A percentile compares a stretch with the other conserved stretches of the same genome.
Conservation (phyloP, 768 basidiomycete genomes). For the Candolleomyces eurysporus region DNA sequence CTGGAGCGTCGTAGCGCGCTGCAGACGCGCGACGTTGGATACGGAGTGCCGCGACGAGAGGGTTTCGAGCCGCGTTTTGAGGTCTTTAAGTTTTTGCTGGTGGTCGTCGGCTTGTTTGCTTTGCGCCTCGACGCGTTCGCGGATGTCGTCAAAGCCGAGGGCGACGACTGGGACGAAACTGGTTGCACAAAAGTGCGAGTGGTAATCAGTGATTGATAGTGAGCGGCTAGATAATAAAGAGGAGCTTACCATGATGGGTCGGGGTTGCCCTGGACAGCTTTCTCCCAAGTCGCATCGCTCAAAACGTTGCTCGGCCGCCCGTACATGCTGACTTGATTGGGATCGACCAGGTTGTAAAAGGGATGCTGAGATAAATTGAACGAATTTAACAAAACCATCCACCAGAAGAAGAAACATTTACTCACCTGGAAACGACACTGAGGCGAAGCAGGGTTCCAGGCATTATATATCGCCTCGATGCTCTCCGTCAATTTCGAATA, state of each 20-base stretch:
- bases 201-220: background rate
- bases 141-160: constrained; percentile 78
- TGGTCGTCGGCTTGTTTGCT: constrained; percentile 62
- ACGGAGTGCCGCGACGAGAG: constrained; percentile 64
- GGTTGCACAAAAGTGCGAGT: background rate
- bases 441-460: constrained; percentile 69
- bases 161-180: constrained; percentile 82
- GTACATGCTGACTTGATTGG: constrained; percentile 60
- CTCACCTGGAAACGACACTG: constrained; percentile 80
- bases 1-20: constrained; percentile 60
- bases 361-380: constrained; percentile 48
- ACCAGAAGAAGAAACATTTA: background rate
- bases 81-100: constrained; percentile 68
- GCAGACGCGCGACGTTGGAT: constrained; percentile 64
- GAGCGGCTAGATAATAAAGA: no score
- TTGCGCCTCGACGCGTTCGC: constrained; percentile 77
- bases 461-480: constrained; percentile 61
- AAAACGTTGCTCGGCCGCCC: constrained; percentile 70
- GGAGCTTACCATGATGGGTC: constrained; percentile 67
- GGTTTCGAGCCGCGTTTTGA: constrained; percentile 59
- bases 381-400: background rate
- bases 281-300: constrained; percentile 74
- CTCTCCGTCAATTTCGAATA: constrained; percentile 51
- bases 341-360: constrained; percentile 85
- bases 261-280: constrained; percentile 78